phyloP scores from a whole-genome alignment of 345 rosid species.

The Lumnitzera littorea region DNA sequence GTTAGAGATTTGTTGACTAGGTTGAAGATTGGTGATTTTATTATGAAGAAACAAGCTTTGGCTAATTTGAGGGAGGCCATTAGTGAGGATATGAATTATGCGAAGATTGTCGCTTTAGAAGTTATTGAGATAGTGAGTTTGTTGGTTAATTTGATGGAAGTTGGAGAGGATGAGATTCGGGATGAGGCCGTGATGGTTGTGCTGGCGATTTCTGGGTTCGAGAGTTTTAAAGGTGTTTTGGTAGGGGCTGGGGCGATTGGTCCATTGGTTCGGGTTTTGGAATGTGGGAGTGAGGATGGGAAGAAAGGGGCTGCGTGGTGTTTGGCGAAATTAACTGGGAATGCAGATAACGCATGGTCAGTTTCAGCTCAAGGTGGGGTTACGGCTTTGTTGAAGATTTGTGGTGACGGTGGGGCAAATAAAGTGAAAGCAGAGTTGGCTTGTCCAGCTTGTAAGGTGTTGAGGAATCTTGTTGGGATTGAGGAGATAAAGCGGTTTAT shows the following conservation, averaged over 20 bases:
- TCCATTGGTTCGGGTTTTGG: conserved; percentile 62
- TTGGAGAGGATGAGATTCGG: conserved; percentile 41
- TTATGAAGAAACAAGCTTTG: conserved; percentile 81
- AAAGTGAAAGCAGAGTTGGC: conserved; percentile 37
- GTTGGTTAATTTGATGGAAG: conserved; percentile 58
- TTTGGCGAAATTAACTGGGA: conserved; percentile 58
- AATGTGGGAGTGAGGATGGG: conserved; percentile 41
- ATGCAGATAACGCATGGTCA: conserved; percentile 93
- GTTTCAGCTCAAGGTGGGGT: conserved; percentile 97
- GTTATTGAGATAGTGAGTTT: conserved; percentile 37
- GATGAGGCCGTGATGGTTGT: conserved; percentile 57
- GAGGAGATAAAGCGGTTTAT: conserved; percentile 84
- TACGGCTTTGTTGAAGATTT: conserved; percentile 59
- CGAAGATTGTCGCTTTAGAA: conserved; percentile 36
- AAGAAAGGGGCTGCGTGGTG: conserved; percentile 51
- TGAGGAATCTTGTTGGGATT: conserved; percentile 70
- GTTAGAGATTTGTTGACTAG: conserved; percentile 74
- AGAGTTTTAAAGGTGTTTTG: conserved; percentile 35
- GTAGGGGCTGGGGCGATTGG: conserved; percentile 63
- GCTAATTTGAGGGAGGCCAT: conserved; percentile 44
- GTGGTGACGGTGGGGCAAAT: conserved; percentile 16
- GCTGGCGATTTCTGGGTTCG: conserved; percentile 51
- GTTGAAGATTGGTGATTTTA: conserved; percentile 81
- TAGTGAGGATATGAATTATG: conserved; percentile 61
- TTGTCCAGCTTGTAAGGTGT: conserved; percentile 53